Evolutionary conservation across 2,329 filamentous ascomycete species (phyloP), one percentile per base, ranked within the genome.

Genomic region (Fusarium vanettenii): DNA sequence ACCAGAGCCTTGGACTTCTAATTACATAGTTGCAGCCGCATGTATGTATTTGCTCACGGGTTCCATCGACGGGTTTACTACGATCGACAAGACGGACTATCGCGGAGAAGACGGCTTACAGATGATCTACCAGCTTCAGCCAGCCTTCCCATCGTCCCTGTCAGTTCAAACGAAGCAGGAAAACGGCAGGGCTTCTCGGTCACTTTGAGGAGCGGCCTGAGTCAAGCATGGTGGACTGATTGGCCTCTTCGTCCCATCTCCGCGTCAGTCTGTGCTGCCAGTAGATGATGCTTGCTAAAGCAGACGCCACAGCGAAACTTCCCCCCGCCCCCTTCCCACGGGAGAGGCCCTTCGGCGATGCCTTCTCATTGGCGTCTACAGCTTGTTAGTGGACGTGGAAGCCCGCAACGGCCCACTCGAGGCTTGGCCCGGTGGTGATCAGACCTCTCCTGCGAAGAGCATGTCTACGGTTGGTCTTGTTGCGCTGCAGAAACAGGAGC

Each of bases 161-260:
- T 37, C 33, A 43, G 35, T 57, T 52, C 45, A 27, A 55, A 45
- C 35, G 35, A 43, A 39, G 66, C 60, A 31, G 60, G 20, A 57
- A n/a, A 18, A 18, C 35, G 20, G 22, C 13, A 66, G 62, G 37
- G 52, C 48, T 52, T 29, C 45, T 76, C 48, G 29, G 45, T 48
- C 41, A 22, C 52, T 64, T 37, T 25, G 25, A 52, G 37, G 48
- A 59, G 39, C 18, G 48, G 50, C 66, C 71, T 65, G 75, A 78
- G 69, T 77, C 75, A 75, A 77, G 67, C 50, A 62, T 43, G 45
- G 45, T 37, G 39, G 59, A 48, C 39, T 52, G 37, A 70, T 66
- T 64, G 45, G 56, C 39, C 35, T 43, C 35, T 25, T 45, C 35
- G 27, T 64, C 63, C 63, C 60, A 50, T 60, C 41, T 48, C 37